phyloP scores from a whole-genome alignment of 2,329 filamentous ascomycete species.

The Septoria petroselini region DNA sequence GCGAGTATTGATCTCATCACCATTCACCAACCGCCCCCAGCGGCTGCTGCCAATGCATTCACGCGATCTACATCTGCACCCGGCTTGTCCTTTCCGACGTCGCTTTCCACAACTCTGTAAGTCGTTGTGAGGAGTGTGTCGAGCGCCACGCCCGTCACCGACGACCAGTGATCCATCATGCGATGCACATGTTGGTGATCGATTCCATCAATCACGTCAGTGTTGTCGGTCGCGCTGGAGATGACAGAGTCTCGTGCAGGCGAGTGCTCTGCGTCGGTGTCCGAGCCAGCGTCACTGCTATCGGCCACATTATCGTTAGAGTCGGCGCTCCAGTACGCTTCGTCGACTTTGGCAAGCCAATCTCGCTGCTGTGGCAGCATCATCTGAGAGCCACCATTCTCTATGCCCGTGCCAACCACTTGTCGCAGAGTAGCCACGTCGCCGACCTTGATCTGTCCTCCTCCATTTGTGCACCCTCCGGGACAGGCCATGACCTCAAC shows the following conservation, averaged over 20 bases:
- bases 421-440: conserved; percentile 58
- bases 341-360: conserved; percentile 75
- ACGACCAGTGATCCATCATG: conserved; percentile 72
- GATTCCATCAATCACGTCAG: conserved; percentile 49
- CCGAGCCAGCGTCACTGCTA: conserved; percentile 19
- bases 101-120: conserved; percentile 88
- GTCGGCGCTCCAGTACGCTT: conserved; percentile 39
- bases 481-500: conserved; percentile 99
- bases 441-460: conserved; percentile 88
- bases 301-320: conserved; percentile 24
- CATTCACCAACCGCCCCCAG: conserved; percentile 94
- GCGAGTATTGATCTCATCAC: not conserved
- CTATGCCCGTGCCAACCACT: conserved; percentile 35
- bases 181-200: conserved; percentile 63
- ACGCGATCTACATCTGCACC: conserved; percentile 74
- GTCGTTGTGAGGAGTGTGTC: conserved; percentile 77
- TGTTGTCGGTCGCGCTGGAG: conserved; percentile 30
- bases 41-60: conserved; percentile 82
- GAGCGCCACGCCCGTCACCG: conserved; percentile 65
- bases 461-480: conserved; percentile 96
- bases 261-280: conserved; percentile 20
- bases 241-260: conserved; percentile 27
- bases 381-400: conserved; percentile 37
- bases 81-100: conserved; percentile 75
- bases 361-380: conserved; percentile 74